Evolutionary conservation across 192 early-diverging fungal genomes (phyloP).

Genomic region (Linnemannia hyalina): DNA sequence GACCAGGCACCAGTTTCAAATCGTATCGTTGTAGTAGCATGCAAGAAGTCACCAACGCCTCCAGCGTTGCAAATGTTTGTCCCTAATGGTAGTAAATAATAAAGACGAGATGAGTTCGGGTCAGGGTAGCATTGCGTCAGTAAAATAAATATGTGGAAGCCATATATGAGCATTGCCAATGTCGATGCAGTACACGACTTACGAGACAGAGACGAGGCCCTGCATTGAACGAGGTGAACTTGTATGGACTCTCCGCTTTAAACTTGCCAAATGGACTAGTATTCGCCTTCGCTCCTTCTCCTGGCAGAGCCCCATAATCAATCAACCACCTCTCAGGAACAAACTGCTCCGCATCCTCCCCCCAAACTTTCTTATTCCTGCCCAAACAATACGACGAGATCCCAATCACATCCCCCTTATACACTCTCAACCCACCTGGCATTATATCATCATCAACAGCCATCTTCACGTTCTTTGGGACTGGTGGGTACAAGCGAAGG

Average conservation of each 20-base stretch:
- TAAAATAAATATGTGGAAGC: not conserved
- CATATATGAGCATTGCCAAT: not conserved
- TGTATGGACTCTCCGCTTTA: conserved; percentile 48
- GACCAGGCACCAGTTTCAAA: conserved; percentile 40
- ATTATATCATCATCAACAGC: conserved; percentile 57
- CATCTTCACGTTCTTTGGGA: conserved; percentile 67
- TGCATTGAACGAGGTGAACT: conserved; percentile 70
- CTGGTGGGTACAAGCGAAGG: conserved; percentile 63
- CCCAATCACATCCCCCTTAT: conserved; percentile 61
- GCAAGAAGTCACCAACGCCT: conserved; percentile 41
- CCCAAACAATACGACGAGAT: conserved; percentile 48
- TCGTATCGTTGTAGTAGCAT: conserved; percentile 41
- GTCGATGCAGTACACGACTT: not conserved
- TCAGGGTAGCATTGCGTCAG: too few relatives aligned
- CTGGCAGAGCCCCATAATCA: not conserved
- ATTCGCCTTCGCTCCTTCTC: not conserved
- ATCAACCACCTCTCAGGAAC: conserved; percentile 68
- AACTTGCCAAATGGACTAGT: conserved; percentile 52
- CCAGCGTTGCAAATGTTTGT: conserved; percentile 58
- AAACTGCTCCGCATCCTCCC: conserved; percentile 65
- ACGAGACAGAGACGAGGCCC: conserved; percentile 63
- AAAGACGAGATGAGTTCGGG: not conserved
- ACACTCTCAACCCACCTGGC: conserved; percentile 60
- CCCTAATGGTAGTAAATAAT: not conserved
- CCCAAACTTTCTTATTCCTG: conserved; percentile 55